phyloP scores from a whole-genome alignment of 495 filamentous ascomycete species.

The Opeltia flavorubescens region DNA sequence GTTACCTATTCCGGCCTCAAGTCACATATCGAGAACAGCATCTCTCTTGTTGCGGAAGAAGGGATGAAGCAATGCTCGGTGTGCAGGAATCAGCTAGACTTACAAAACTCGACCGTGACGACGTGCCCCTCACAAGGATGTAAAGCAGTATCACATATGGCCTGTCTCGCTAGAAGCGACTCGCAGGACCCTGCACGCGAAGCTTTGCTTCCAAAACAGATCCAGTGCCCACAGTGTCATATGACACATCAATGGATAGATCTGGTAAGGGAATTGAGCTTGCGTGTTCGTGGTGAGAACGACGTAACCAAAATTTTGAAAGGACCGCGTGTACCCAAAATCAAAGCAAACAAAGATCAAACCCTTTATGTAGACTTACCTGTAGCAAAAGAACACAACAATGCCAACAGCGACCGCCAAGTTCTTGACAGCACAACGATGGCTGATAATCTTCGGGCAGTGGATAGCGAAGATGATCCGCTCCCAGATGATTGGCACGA shows the following conservation, averaged over 20 bases:
- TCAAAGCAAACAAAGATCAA: constrained; percentile 12
- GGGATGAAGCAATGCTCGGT: constrained; percentile 45
- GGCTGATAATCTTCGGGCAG: constrained; percentile 6
- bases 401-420: constrained; percentile 8
- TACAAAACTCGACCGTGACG: constrained; percentile 39
- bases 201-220: constrained; percentile 50
- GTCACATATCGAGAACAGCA: constrained; percentile 56
- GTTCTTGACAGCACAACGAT: neutral
- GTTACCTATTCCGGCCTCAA: constrained; percentile 53
- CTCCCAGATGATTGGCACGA: constrained; percentile 17
- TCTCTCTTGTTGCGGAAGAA: constrained; percentile 45
- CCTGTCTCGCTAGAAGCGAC: constrained; percentile 51
- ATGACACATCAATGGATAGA: constrained; percentile 52
- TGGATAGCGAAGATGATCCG: constrained; percentile 12
- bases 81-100: constrained; percentile 38
- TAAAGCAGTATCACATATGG: constrained; percentile 53
- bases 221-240: constrained; percentile 60
- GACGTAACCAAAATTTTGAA: constrained; percentile 52
- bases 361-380: constrained; percentile 3
- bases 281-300: constrained; percentile 52
- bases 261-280: constrained; percentile 66
- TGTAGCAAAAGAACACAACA: constrained; percentile 14
- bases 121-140: constrained; percentile 59
- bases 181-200: constrained; percentile 24
- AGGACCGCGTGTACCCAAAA: constrained; percentile 25